Percentiles rank a stretch among this genome's conserved stretches.
phyloP scores from a whole-genome alignment of 1,284 basidiomycete genomes.

The Cronartium quercuum region DNA sequence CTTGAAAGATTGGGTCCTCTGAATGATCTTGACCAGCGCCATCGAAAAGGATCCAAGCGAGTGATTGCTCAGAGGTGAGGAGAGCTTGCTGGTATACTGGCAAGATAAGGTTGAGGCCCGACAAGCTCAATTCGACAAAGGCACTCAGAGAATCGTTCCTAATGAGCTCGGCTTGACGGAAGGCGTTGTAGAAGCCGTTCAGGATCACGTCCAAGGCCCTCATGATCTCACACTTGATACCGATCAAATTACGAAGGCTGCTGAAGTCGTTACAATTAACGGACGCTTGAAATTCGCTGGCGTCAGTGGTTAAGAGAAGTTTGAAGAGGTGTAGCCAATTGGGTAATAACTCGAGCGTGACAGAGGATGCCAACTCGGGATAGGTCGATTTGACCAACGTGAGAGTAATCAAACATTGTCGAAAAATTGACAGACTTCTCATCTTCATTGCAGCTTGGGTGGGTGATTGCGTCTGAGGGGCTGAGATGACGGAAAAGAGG shows the following conservation, averaged over 20 bases:
- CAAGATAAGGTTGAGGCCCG: not conserved
- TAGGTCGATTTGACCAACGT: constrained; percentile 92
- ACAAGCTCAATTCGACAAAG: constrained; percentile 1
- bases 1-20: constrained; percentile 40
- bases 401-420: constrained; percentile 78
- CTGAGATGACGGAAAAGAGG: constrained; percentile 51
- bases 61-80: not conserved
- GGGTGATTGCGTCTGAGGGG: not conserved
- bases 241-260: constrained; percentile 20
- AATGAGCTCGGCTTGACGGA: constrained; percentile 1
- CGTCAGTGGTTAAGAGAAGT: constrained; percentile 54
- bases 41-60: not conserved
- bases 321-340: constrained; percentile 82
- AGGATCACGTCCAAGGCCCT: constrained; percentile 31
- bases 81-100: constrained; percentile 1
- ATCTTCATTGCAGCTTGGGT: constrained; percentile 57
- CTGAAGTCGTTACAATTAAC: constrained; percentile 44
- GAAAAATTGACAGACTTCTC: constrained; percentile 77
- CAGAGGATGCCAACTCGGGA: constrained; percentile 75
- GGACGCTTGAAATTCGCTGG: constrained; percentile 67
- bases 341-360: constrained; percentile 70
- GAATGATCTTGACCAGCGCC: not conserved
- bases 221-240: constrained; percentile 20
- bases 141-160: not conserved
- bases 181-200: constrained; percentile 18